Evolutionary conservation across 768 basidiomycete genomes (phyloP).

Genomic region (Rhizopogon roseolus): DNA sequence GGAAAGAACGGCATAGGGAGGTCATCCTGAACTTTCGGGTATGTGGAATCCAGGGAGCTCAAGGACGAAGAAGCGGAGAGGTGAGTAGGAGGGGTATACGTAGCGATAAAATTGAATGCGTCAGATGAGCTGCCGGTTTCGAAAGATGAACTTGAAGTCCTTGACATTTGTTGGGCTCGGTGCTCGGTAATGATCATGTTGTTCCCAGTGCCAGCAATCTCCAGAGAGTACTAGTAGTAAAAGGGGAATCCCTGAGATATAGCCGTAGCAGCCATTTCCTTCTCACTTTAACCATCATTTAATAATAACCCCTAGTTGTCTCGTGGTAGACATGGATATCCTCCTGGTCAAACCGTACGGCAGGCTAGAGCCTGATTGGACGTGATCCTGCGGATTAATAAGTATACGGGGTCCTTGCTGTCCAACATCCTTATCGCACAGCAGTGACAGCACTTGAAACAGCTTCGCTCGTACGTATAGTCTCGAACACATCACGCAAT

Average conservation of each 20-base stretch:
- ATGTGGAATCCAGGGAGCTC: neutral
- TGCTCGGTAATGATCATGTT: neutral
- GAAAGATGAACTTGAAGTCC: neutral
- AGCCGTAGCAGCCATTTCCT: neutral
- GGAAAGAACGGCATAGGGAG: conserved; percentile 15
- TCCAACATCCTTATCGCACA: neutral
- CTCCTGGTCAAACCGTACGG: neutral
- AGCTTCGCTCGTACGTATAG: too few species aligned
- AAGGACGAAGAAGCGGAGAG: conserved; percentile 2
- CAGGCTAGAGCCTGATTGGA: neutral
- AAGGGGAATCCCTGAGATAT: neutral
- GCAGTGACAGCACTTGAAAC: too few species aligned
- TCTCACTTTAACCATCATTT: neutral
- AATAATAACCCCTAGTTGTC: neutral
- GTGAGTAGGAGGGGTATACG: conserved; percentile 8
- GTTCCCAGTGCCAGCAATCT: neutral
- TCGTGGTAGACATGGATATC: neutral
- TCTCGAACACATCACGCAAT: too few species aligned
- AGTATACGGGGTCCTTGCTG: neutral
- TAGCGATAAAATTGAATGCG: neutral
- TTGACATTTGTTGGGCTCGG: neutral
- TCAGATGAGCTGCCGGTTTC: conserved; percentile 2
- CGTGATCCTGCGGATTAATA: neutral
- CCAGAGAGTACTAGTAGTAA: neutral
- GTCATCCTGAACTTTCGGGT: neutral